Evolutionary conservation across 306 rosid genomes (phyloP).

Genomic region (Prunus persica): Prunus_persica_NCBIv2 NC_034009.1:26831001-26831500

Average conservation of each 20-base stretch:
- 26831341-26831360: conserved; percentile 49
- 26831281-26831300: background rate
- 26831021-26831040: conserved; percentile 65
- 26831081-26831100: background rate
- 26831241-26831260: background rate
- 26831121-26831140: conserved; percentile 47
- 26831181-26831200: conserved; percentile 85
- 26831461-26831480: conserved; percentile 77
- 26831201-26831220: conserved; percentile 9
- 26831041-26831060: background rate
- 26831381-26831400: conserved; percentile 73
- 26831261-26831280: background rate
- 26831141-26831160: conserved; percentile 88
- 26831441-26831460: conserved; percentile 50
- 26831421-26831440: conserved; percentile 90
- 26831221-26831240: conserved; percentile 5
- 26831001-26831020: conserved; percentile 78
- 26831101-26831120: conserved; percentile 7
- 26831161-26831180: conserved; percentile 76
- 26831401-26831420: conserved; percentile 85
- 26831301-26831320: background rate
- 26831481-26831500: conserved; percentile 89
- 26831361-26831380: conserved; percentile 70
- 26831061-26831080: background rate
- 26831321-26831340: conserved; percentile 80